Evolutionary conservation across 108 stramenopile genomes (phyloP), one percentile per base, ranked within the genome.

Genomic region (Fragilaria crotonensis): DNA sequence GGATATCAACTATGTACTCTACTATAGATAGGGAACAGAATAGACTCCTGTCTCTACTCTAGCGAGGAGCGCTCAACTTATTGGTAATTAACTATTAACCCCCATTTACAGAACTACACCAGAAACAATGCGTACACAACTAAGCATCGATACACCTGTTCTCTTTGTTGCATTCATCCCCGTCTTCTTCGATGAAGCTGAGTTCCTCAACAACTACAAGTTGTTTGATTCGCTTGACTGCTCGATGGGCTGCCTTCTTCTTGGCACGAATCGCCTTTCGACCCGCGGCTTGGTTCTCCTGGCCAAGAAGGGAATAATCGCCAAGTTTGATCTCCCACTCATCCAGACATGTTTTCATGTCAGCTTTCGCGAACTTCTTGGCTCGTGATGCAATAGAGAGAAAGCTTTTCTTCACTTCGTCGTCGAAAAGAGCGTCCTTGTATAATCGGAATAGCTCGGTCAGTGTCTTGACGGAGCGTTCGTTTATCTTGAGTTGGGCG

Each of bases 401-500:
- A 59, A 98, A 93, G 59, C 74, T 70, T 30, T 70, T 66, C 62
- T 81, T 80, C 26, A 98, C 91, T 30, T 92, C 90, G 21, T 87
- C 90, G 64, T 99, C 96, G 63, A 67, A 79, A 17, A 97, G 77
- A n/a, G 83, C 65, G 64, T 91, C 91, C 67, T 92, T 87, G 79
- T 93, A 94, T 1, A 85, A 71, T 54, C 87, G 85, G 75, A 93
- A 90, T 53, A 75, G 67, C 63, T 98, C 97, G 18, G 75, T 73
- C 18, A 98, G 75, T 18, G 60, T 78, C 70, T 88, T 88, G 63
- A 93, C 70, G 25, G 84, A 84, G 62, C 85, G 87, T 47, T 96
- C 96, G 46, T 78, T 88, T 48, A 91, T 70, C 66, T 89, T 87
- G 45, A 98, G 77, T 54, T 92, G 85, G 25, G 96, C 72, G 45